Conservation (phyloP, 2,329 filamentous ascomycete genomes). For the Penicillium sumatraense region DNA sequence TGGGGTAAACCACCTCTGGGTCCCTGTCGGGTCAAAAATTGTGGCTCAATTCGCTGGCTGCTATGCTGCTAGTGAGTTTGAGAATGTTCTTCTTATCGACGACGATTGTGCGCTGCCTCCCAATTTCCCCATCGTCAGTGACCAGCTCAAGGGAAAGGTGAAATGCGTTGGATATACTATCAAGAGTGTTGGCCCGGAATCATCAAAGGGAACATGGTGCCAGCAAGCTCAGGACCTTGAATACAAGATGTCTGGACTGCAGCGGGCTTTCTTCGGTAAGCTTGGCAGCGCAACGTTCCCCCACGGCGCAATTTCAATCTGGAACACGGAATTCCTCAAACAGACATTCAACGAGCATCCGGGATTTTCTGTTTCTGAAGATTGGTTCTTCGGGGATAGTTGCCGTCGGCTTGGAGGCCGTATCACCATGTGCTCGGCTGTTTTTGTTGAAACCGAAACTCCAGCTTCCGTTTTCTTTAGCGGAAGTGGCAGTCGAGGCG, state of each 20-base stretch:
- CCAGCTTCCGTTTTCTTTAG: slow-evolving; percentile 50
- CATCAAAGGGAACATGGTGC: slow-evolving; percentile 42
- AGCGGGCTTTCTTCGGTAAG: slow-evolving; percentile 50
- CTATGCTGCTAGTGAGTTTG: slow-evolving; percentile 51
- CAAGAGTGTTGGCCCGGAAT: slow-evolving; percentile 47
- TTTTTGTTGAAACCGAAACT: slow-evolving; percentile 58
- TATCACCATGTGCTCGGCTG: slow-evolving; percentile 54
- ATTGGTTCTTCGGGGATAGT: slow-evolving; percentile 59
- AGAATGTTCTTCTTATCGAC: slow-evolving; percentile 55
- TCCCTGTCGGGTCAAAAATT: slow-evolving; percentile 55
- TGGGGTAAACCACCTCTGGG: slow-evolving; percentile 56
- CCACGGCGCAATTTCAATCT: slow-evolving; percentile 57
- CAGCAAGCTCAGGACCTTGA: slow-evolving; percentile 58
- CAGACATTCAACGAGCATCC: slow-evolving; percentile 54
- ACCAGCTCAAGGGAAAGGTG: slow-evolving; percentile 47
- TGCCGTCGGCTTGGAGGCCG: slow-evolving; percentile 50
- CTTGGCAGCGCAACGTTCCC: slow-evolving; percentile 56
- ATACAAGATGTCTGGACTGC: slow-evolving; percentile 56
- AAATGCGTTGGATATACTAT: slow-evolving; percentile 57
- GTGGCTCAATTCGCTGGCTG: slow-evolving; percentile 56
- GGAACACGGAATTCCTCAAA: slow-evolving; percentile 53
- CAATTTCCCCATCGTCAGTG: slow-evolving; percentile 53
- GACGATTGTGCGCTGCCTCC: slow-evolving; percentile 55
- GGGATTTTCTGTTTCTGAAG: slow-evolving; percentile 56
- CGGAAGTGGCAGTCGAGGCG: slow-evolving; percentile 47